Percentiles rank a stretch among this genome's conserved stretches.
These are phyloP conservation scores for Themeda triandra DNA, from an alignment of 176 grass and related monocot genomes.

Conservation along the genomic window DNA sequence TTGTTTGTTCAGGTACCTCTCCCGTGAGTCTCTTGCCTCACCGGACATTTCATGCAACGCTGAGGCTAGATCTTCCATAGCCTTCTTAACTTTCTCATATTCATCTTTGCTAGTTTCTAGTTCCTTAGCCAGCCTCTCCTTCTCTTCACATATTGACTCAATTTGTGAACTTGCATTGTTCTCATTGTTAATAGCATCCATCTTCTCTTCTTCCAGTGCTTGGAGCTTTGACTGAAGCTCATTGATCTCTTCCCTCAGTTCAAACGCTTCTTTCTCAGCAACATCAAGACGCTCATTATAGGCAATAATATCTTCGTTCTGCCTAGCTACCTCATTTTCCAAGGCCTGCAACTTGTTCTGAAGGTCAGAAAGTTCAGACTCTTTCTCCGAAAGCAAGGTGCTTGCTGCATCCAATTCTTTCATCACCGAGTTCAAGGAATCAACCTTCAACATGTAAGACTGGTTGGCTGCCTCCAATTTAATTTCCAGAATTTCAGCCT, in stretches of 20 bases:
- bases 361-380: slow-evolving; percentile 44
- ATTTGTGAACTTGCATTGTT: slow-evolving; percentile 38
- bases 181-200: slow-evolving; percentile 38
- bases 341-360: slow-evolving; percentile 48
- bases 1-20: slow-evolving; percentile 52
- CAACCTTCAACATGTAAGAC: slow-evolving; percentile 39
- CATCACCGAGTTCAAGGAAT: slow-evolving; percentile 42
- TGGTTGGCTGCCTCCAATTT: slow-evolving; percentile 59
- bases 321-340: slow-evolving; percentile 52
- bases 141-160: slow-evolving; percentile 49
- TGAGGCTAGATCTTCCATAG: slow-evolving; percentile 71
- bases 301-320: slow-evolving; percentile 44
- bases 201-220: slow-evolving; percentile 41
- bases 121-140: slow-evolving; percentile 47
- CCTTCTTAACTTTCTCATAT: slow-evolving; percentile 61
- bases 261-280: slow-evolving; percentile 44
- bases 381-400: slow-evolving; percentile 39
- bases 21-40: slow-evolving; percentile 56
- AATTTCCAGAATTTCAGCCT: slow-evolving; percentile 39
- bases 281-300: slow-evolving; percentile 37
- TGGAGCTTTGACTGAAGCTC: slow-evolving; percentile 57
- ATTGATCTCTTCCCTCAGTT: slow-evolving; percentile 38
- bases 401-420: slow-evolving; percentile 54
- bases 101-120: slow-evolving; percentile 44
- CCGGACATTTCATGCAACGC: slow-evolving; percentile 69